Base-by-base conservation (phyloP, 148 eudicot genomes). In the Rhododendron williamsianum region DNA sequence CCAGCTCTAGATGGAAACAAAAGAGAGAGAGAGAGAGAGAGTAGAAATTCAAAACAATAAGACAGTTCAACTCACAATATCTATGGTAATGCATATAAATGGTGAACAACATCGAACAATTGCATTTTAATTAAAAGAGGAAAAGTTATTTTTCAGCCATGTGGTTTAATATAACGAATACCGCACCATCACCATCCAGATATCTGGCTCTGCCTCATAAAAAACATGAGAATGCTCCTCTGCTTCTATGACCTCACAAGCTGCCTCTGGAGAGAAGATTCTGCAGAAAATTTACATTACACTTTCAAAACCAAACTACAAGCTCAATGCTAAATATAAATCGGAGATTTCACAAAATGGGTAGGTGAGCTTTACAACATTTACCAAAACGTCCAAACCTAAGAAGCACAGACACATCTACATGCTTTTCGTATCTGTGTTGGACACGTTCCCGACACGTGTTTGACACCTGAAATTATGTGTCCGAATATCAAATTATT, bases 111-210 rank as follows among this genome's bases (percentile, higher is more conserved):
- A 9, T 74, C 3, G 6, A 23, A 51, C 4, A n/a, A 36, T 6
- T 76, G 54, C 76, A 71, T 71, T 74, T 48, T 23, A 76, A 84
- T n/a, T 35, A 84, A 25, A 74, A n/a, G 35, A 51, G 71, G 33
- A 30, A 76, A 11, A 38, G 51, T 76, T 4, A 84, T 19, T 33
- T 58, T 73, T 83, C 85, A 82, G 36, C 52, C 54, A 81, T 67
- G 72, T 21, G 19, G 45, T 76, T 43, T 84, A n/a, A 45, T 36
- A 27, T 43, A 71, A 74, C 15, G 76, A 73, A 85, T 46, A 76
- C 23, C 98, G 69, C 88, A 96, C 99, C 98, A 96, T 93, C 87
- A 96, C 99, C 95, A 96, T 96, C 99, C 99, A 96, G 87, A 96
- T 94, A 91, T 95, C 99, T n/a, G 93, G 93, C 84, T 96, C 99